A percentile compares a stretch with the other conserved stretches of the same genome.
These are phyloP conservation scores for Geotrichum phurueaensis DNA, from an alignment of 1,139 yeast species.

Conservation along the genomic window DNA sequence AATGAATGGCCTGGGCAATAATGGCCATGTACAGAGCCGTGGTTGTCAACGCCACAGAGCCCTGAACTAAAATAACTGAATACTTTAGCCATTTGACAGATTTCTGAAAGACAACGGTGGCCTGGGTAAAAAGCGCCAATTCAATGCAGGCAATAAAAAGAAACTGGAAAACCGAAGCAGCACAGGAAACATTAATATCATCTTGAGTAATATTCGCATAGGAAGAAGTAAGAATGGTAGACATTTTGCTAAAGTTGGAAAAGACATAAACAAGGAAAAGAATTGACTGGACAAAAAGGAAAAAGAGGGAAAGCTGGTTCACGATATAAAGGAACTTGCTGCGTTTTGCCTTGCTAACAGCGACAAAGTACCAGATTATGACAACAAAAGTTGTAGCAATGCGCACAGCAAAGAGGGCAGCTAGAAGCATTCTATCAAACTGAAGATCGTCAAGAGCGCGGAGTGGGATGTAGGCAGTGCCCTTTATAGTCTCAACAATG, in stretches of 20 bases:
- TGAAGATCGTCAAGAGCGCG: conserved; percentile 36
- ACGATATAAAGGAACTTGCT: conserved; percentile 63
- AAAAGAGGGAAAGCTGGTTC: conserved; percentile 53
- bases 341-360: conserved; percentile 15
- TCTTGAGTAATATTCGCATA: conserved; percentile 34
- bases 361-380: conserved; percentile 21
- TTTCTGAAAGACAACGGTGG: conserved; percentile 53
- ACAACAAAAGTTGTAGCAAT: conserved; percentile 36
- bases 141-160: conserved; percentile 57
- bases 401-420: conserved; percentile 35
- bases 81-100: conserved; percentile 43
- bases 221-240: conserved; percentile 49
- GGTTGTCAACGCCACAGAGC: conserved; percentile 39
- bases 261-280: conserved; percentile 51
- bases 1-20: conserved; percentile 1
- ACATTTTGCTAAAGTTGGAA: conserved; percentile 47
- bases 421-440: conserved; percentile 32
- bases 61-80: conserved; percentile 40
- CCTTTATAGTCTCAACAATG: conserved; percentile 8
- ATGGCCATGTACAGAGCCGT: conserved; percentile 34
- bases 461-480: background rate
- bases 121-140: conserved; percentile 62
- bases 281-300: conserved; percentile 52
- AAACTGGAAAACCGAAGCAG: conserved; percentile 55
- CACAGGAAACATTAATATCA: conserved; percentile 46